Conservation (phyloP, 2,329 filamentous ascomycete species). For the Lasiodiplodia hormozganensis region DNA sequence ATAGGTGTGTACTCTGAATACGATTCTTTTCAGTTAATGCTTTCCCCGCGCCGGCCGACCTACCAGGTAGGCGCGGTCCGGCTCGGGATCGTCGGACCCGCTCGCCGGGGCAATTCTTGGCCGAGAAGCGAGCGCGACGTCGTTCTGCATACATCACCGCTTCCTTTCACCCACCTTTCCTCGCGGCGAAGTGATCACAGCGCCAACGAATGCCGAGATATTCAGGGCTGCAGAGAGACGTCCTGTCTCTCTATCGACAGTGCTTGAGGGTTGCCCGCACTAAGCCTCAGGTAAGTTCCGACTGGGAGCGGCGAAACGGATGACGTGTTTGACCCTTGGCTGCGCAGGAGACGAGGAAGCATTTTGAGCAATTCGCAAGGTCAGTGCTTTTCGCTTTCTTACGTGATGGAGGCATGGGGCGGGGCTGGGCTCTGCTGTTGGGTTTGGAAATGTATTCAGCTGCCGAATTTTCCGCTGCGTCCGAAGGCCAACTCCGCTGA, state of each 20-base stretch:
- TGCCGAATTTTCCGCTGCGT: too few species aligned
- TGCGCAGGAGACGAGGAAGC: constrained; percentile 60
- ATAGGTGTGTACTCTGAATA: neutral
- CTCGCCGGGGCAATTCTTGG: constrained; percentile 10
- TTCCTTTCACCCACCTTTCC: neutral
- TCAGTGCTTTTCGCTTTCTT: constrained; percentile 41
- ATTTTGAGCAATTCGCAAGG: constrained; percentile 71
- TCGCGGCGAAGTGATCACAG: neutral
- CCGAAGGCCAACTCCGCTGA: neutral
- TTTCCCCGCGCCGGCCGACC: constrained; percentile 10
- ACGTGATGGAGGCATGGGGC: neutral
- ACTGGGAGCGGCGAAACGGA: constrained; percentile 45
- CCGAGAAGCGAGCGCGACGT: constrained; percentile 1
- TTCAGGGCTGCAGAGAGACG: constrained; percentile 90
- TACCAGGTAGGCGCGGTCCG: too few species aligned
- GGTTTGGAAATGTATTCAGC: too few species aligned
- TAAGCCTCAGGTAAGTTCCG: constrained; percentile 72
- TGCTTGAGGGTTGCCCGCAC: constrained; percentile 82
- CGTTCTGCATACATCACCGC: constrained; percentile 4
- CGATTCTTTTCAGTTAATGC: neutral
- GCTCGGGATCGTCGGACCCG: constrained; percentile 13
- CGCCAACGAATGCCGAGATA: constrained; percentile 56
- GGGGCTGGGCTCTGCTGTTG: too few species aligned
- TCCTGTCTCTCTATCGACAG: constrained; percentile 82
- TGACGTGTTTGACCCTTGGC: constrained; percentile 28